Evolutionary conservation across 805 yeast species (phyloP), one percentile per base, ranked within the genome.

Genomic region (Pichia paraexigua): DNA sequence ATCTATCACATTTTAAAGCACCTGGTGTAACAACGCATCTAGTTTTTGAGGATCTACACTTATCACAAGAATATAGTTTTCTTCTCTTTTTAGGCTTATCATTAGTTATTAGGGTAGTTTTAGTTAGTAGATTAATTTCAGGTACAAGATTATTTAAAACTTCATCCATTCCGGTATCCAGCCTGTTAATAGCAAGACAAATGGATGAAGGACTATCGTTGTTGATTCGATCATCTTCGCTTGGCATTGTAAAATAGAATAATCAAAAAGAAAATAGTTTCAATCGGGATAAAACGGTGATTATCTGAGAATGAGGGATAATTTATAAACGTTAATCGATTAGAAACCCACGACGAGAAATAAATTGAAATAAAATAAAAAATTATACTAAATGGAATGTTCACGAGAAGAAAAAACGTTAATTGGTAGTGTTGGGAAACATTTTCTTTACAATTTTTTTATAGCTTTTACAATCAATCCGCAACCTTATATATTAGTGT

Each of bases 31-130:
- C 73, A 52, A 76, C 82, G 61, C 86, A 80, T 52, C 83, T 70
- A 1, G 85, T 80, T 60, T 80, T 80, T 53, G 78, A 69, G 58
- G 72, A 76, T 15, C 84, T 67, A 55, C 86, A 80, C 17, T 71
- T 67, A 15, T 67, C 68, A 61, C 86, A 80, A 10, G 71, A 62
- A 71, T 77, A 62, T 5, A 57, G 51, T 24, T 62, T 56, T 46
- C 66, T 59, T 48, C 59, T 65, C 54, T 60, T 61, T 48, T 41
- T 50, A 7, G 48, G 42, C 20, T 49, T 52, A 3, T 25, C 28
- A 2, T 6, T 40, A 20, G 15, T 20, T 17, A 35, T 17, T 35
- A 35, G 5, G 20, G 39, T n/a, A 3, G 39, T 35, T 17, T 35
- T 35, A n/a, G 39, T 35, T n/a, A 35, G 7, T n/a, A 35, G 11